A percentile compares a stretch with the other conserved stretches of the same genome.
Conservation (phyloP, 2,329 filamentous ascomycete genomes). For the Aureobasidium pullulans region DNA sequence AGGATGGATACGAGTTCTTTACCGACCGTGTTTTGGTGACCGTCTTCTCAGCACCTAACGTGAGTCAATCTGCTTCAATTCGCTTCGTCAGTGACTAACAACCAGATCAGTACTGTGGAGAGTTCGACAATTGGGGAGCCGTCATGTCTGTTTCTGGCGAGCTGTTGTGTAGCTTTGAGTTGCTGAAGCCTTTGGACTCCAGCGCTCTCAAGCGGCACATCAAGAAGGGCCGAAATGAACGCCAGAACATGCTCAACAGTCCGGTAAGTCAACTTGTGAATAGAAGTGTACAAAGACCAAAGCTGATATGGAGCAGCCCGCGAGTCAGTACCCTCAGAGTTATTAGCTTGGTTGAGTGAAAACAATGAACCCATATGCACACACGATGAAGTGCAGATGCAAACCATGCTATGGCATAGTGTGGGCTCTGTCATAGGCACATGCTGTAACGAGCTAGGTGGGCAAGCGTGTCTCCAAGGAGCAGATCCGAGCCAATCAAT, state of each 20-base stretch:
- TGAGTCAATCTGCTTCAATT: constrained; percentile 44
- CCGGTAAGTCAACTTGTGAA: constrained; percentile 57
- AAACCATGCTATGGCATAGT: background rate
- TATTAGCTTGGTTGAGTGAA: constrained; percentile 30
- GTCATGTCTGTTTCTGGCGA: constrained; percentile 97
- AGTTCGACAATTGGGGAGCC: constrained; percentile 98
- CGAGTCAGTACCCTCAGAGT: constrained; percentile 44
- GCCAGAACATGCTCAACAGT: constrained; percentile 92
- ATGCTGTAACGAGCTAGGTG: background rate
- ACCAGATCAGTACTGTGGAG: constrained; percentile 75
- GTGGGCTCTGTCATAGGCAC: background rate
- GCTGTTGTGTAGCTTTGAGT: constrained; percentile 90
- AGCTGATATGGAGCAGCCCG: constrained; percentile 33
- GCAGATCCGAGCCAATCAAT: background rate
- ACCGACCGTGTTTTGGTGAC: constrained; percentile 91
- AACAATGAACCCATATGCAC: background rate
- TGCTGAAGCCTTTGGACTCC: constrained; percentile 92
- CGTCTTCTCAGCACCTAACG: constrained; percentile 94
- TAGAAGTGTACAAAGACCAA: background rate
- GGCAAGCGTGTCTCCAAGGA: background rate
- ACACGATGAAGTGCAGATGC: background rate
- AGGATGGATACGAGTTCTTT: constrained; percentile 98
- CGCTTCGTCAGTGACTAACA: constrained; percentile 17
- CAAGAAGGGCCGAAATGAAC: constrained; percentile 93
- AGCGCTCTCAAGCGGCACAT: constrained; percentile 97